Conservation (phyloP, 495 filamentous ascomycete species). For the Penicillium canescens region DNA sequence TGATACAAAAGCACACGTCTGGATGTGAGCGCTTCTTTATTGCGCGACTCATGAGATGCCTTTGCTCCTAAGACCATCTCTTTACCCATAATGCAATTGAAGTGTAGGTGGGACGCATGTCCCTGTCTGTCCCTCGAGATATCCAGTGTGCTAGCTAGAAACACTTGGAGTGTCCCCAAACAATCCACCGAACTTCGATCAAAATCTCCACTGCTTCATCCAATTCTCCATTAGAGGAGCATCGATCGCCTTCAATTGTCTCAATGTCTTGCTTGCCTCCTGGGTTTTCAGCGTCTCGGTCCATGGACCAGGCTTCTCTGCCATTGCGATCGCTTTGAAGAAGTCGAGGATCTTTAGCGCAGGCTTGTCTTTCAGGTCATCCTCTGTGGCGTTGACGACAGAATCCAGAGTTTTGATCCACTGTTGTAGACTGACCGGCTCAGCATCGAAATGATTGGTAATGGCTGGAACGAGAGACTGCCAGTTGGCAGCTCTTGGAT, state of each 20-base stretch:
- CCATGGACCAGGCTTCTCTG: background rate
- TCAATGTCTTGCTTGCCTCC: background rate
- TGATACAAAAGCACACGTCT: too few species aligned
- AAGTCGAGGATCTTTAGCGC: background rate
- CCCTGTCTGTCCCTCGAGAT: too few species aligned
- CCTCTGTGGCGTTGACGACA: background rate
- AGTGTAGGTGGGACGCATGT: too few species aligned
- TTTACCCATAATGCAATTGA: too few species aligned
- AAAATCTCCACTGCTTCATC: background rate
- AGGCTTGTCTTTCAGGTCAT: background rate
- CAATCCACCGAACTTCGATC: background rate
- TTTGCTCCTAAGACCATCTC: too few species aligned
- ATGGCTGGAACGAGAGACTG: background rate
- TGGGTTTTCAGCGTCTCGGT: background rate
- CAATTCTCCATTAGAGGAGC: background rate
- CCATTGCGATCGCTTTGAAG: background rate
- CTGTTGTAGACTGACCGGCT: background rate
- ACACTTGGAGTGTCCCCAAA: too few species aligned
- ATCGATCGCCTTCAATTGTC: background rate
- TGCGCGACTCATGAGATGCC: too few species aligned
- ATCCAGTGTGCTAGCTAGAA: too few species aligned
- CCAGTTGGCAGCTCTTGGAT: background rate
- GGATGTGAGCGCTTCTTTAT: too few species aligned
- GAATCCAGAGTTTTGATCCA: background rate
- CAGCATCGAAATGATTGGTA: background rate